These are phyloP conservation scores for Myriangium duriaei DNA, from an alignment of 2,329 filamentous ascomycete species.

Conservation along the genomic window DNA sequence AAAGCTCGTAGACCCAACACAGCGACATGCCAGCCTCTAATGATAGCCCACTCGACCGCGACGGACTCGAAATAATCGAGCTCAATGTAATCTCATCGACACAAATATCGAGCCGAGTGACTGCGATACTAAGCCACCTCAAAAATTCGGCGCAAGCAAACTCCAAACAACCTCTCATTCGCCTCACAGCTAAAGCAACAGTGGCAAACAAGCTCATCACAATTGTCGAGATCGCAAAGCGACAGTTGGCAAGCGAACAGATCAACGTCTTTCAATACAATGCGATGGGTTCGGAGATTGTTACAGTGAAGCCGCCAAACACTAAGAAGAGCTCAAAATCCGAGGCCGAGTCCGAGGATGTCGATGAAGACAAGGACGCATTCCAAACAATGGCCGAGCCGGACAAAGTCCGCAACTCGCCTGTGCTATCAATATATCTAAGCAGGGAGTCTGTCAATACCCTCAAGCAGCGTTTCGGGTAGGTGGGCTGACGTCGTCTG, in stretches of 20 bases:
- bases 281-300: slow-evolving; percentile 16
- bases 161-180: slow-evolving; percentile 26
- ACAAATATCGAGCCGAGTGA: slow-evolving; percentile 20
- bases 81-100: slow-evolving; percentile 18
- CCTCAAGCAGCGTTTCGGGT: slow-evolving; percentile 38
- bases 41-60: background rate
- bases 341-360: slow-evolving; percentile 15
- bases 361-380: slow-evolving; percentile 22
- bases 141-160: slow-evolving; percentile 1
- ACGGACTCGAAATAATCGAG: slow-evolving; percentile 14
- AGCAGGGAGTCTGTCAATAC: slow-evolving; percentile 42
- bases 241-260: slow-evolving; percentile 26
- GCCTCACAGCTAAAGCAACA: slow-evolving; percentile 27
- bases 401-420: slow-evolving; percentile 34
- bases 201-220: slow-evolving; percentile 53
- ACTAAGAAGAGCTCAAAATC: slow-evolving; percentile 9
- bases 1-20: too few relatives aligned
- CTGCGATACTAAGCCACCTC: slow-evolving; percentile 17
- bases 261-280: slow-evolving; percentile 33
- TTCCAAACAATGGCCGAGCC: slow-evolving; percentile 46
- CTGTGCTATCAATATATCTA: slow-evolving; percentile 50
- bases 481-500: too few relatives aligned
- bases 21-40: too few relatives aligned
- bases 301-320: slow-evolving; percentile 15
- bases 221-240: slow-evolving; percentile 48